Conservation (phyloP, 2,329 filamentous ascomycete species). For the Orbilia javanica region DNA sequence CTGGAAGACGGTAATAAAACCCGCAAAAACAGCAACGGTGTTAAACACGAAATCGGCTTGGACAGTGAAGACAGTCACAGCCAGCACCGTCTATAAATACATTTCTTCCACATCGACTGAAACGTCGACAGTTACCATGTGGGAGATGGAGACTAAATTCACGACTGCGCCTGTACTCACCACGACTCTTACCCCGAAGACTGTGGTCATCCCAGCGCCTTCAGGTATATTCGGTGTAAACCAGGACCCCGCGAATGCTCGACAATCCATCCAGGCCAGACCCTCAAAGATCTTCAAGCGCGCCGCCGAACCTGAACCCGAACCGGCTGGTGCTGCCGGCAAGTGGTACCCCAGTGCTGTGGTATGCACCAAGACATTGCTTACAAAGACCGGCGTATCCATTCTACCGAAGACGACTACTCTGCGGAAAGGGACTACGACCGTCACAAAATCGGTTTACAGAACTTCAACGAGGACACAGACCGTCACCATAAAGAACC, state of each 20-base stretch:
- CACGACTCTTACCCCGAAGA: not conserved
- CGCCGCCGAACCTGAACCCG: conserved; percentile 7
- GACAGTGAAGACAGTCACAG: not conserved
- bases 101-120: too few species aligned
- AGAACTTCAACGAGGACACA: not conserved
- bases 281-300: not conserved
- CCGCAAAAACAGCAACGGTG: not conserved
- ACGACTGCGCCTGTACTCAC: not conserved
- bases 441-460: not conserved
- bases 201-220: not conserved
- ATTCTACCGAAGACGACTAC: conserved; percentile 13
- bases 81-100: not conserved
- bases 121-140: not conserved
- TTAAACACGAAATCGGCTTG: not conserved
- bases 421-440: conserved; percentile 1
- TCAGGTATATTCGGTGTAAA: not conserved
- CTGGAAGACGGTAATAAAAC: conserved; percentile 6
- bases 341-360: conserved; percentile 16
- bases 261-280: not conserved
- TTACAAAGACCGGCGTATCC: conserved; percentile 8
- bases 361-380: conserved; percentile 27
- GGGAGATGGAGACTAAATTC: too few species aligned
- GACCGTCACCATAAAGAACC: not conserved
- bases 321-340: not conserved
- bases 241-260: conserved; percentile 22